Conservation (phyloP, 1,139 yeast genomes). For the Petasospora rhodanensis region DNA sequence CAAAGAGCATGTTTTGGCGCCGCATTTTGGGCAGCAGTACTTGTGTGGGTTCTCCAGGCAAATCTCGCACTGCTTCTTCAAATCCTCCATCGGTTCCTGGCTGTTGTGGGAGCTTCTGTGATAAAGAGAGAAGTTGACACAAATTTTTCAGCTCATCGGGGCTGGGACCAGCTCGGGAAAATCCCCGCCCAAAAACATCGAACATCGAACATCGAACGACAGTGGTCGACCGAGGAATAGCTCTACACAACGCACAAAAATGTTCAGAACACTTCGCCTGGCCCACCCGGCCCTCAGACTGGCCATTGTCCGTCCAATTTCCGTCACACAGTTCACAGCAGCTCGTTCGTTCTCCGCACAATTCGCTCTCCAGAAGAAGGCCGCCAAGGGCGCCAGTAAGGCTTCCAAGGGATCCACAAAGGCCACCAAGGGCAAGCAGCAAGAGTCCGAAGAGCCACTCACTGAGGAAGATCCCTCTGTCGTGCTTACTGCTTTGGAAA, state of each 20-base stretch:
- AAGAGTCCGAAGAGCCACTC: conserved; percentile 10
- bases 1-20: conserved; percentile 60
- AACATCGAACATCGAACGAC: no score
- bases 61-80: conserved; percentile 38
- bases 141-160: no score
- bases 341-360: conserved; percentile 5
- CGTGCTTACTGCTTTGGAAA: conserved; percentile 35
- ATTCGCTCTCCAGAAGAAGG: conserved; percentile 9
- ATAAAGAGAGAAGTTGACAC: not conserved
- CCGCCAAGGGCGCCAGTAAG: no score
- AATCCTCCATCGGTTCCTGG: conserved; percentile 1
- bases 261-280: conserved; percentile 4
- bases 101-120: not conserved
- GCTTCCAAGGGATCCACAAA: no score
- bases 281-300: conserved; percentile 1
- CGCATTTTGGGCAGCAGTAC: conserved; percentile 87
- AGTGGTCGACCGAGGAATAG: no score
- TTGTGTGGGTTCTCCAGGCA: conserved; percentile 47
- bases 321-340: not conserved
- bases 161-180: no score
- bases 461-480: conserved; percentile 29
- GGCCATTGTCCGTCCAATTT: not conserved
- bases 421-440: conserved; percentile 4
- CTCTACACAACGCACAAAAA: no score
- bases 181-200: no score